Conservation (phyloP, 306 rosid species). For the Cicer yamashitae region DNA sequence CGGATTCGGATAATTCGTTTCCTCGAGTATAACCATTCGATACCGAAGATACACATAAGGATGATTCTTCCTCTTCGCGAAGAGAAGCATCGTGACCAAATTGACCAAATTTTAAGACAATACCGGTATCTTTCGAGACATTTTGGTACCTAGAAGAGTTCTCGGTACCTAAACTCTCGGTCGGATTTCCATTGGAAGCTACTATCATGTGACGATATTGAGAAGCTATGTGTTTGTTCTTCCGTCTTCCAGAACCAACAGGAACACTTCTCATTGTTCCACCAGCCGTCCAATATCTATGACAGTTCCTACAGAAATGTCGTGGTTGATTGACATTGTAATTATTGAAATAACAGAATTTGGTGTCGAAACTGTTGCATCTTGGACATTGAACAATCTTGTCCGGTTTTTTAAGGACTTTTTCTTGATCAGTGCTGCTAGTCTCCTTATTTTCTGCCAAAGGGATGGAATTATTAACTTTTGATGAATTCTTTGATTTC, state of each 20-base stretch:
- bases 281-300: constrained; percentile 86
- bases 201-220: constrained; percentile 59
- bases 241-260: constrained; percentile 76
- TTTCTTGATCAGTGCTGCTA: constrained; percentile 51
- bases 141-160: constrained; percentile 42
- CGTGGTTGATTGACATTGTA: constrained; percentile 90
- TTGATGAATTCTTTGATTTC: constrained; percentile 41
- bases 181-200: constrained; percentile 54
- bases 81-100: no score
- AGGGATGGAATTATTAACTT: constrained; percentile 6
- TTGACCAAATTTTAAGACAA: constrained; percentile 59
- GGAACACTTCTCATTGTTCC: constrained; percentile 83
- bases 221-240: constrained; percentile 67
- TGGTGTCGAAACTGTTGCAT: constrained; percentile 76
- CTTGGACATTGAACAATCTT: constrained; percentile 78
- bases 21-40: constrained; percentile 41
- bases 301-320: constrained; percentile 81
- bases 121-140: constrained; percentile 34
- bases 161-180: constrained; percentile 44
- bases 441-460: constrained; percentile 44
- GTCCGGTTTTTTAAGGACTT: constrained; percentile 71
- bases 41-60: constrained; percentile 56
- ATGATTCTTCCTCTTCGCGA: constrained; percentile 51
- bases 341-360: constrained; percentile 85
- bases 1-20: constrained; percentile 51